Conservation (phyloP, 139 green algal genomes). For the Edaphochlamys debaryana region DNA sequence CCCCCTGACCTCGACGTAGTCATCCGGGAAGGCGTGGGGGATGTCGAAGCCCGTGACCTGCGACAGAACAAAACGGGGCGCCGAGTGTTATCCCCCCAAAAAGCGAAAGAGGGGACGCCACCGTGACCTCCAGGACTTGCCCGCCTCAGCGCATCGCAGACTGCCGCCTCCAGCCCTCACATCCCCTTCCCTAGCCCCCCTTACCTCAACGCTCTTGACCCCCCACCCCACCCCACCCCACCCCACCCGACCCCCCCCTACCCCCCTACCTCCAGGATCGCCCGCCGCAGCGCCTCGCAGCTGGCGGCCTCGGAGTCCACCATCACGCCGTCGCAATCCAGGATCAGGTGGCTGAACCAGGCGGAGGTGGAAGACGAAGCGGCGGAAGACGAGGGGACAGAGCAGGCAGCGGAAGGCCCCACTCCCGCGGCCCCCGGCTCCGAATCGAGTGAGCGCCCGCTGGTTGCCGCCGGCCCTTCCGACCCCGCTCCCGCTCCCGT, state of each 20-base stretch:
- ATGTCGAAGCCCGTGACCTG: slow-evolving; percentile 82
- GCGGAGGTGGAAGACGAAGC: not conserved
- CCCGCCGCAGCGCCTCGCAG: slow-evolving; percentile 74
- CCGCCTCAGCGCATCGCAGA: too few relatives aligned
- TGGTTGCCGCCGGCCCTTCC: too few relatives aligned
- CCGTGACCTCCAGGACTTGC: too few relatives aligned
- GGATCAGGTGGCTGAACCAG: slow-evolving; percentile 69
- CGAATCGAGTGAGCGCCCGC: not conserved
- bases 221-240: too few relatives aligned
- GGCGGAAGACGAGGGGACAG: not conserved
- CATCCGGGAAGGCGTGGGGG: slow-evolving; percentile 74
- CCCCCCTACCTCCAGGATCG: slow-evolving; percentile 62
- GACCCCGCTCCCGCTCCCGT: too few relatives aligned
- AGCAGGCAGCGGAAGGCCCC: not conserved
- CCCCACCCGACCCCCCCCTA: not conserved
- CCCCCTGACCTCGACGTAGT: slow-evolving; percentile 53
- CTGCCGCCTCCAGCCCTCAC: too few relatives aligned
- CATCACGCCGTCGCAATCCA: slow-evolving; percentile 88
- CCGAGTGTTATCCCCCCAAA: too few relatives aligned
- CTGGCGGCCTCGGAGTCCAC: slow-evolving; percentile 77
- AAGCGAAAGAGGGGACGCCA: too few relatives aligned
- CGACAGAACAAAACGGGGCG: too few relatives aligned
- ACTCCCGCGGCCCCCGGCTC: not conserved
- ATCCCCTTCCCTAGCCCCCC: too few relatives aligned
- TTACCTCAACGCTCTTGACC: too few relatives aligned